Percentiles rank a stretch among this genome's conserved stretches.
Evolutionary conservation across 2,329 filamentous ascomycete species (phyloP).

Genomic region (Diaporthe sp.): DNA sequence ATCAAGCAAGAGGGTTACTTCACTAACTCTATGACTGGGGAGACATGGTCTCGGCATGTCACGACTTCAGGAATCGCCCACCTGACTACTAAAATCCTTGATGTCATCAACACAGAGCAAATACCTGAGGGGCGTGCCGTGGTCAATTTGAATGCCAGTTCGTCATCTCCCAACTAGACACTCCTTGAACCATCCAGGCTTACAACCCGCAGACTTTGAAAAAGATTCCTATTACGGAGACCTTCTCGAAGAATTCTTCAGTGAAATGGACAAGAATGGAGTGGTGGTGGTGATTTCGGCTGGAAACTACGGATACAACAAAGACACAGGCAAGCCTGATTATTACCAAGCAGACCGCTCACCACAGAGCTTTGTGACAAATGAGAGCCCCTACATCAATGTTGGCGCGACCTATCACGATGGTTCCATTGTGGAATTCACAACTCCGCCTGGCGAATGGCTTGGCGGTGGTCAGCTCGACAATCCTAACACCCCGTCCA

Average conservation of each 20-base stretch:
- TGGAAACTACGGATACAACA: slow-evolving; percentile 17
- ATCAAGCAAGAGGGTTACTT: slow-evolving; percentile 4
- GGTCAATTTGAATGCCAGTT: neutral
- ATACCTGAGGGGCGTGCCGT: slow-evolving; percentile 1
- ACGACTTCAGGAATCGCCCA: neutral
- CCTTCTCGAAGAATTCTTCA: neutral
- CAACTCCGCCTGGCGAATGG: neutral
- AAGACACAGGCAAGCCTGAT: neutral
- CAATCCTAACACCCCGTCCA: neutral
- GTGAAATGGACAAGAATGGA: neutral
- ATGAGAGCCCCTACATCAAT: slow-evolving; percentile 3
- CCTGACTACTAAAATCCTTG: neutral
- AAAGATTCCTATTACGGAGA: neutral
- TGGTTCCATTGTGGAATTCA: slow-evolving; percentile 27
- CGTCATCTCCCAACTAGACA: neutral
- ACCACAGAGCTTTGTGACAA: neutral
- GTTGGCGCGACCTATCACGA: slow-evolving; percentile 35
- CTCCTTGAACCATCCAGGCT: neutral
- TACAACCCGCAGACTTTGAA: neutral
- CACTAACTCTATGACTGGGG: neutral
- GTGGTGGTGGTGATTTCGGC: slow-evolving; percentile 4
- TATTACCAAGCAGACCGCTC: neutral
- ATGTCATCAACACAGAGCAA: neutral
- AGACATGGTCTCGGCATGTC: neutral
- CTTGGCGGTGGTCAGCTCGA: neutral